phyloP scores from a whole-genome alignment of 129 eudicot species.

The Silybum marianum region DNA sequence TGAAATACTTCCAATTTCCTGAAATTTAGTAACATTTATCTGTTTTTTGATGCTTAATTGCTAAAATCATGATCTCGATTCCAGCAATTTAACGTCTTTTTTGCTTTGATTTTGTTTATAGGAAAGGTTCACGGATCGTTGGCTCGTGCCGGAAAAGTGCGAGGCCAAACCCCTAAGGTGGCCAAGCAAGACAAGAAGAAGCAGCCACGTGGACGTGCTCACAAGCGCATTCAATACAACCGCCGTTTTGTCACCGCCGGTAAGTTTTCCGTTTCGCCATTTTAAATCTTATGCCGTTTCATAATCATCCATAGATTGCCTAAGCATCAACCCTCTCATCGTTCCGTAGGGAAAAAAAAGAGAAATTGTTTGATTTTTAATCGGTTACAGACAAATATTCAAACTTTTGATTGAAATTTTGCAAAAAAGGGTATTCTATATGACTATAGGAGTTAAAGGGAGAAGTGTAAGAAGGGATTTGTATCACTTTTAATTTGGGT shows the following conservation, averaged over 20 bases:
- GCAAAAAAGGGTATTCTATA: not conserved
- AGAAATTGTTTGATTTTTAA: not conserved
- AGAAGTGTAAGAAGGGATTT: no score
- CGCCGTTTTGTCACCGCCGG: conserved; percentile 96
- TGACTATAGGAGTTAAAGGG: no score
- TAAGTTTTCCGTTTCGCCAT: conserved; percentile 16
- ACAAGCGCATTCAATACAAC: conserved; percentile 91
- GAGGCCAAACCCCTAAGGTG: conserved; percentile 92
- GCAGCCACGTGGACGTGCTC: conserved; percentile 94
- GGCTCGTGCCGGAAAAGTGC: conserved; percentile 95
- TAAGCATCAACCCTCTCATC: not conserved
- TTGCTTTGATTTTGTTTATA: conserved; percentile 21
- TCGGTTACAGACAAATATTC: not conserved
- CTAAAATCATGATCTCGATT: not conserved
- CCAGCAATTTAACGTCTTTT: not conserved
- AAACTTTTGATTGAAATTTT: no score
- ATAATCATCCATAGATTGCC: not conserved
- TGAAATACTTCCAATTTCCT: not conserved
- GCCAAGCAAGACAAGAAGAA: conserved; percentile 94
- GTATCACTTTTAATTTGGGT: no score
- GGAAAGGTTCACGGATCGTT: conserved; percentile 93
- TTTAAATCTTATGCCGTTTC: not conserved
- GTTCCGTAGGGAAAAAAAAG: not conserved
- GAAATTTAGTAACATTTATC: not conserved
- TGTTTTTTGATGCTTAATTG: not conserved